Conservation (phyloP, 148 eudicot genomes). For the Talinum fruticosum region DNA sequence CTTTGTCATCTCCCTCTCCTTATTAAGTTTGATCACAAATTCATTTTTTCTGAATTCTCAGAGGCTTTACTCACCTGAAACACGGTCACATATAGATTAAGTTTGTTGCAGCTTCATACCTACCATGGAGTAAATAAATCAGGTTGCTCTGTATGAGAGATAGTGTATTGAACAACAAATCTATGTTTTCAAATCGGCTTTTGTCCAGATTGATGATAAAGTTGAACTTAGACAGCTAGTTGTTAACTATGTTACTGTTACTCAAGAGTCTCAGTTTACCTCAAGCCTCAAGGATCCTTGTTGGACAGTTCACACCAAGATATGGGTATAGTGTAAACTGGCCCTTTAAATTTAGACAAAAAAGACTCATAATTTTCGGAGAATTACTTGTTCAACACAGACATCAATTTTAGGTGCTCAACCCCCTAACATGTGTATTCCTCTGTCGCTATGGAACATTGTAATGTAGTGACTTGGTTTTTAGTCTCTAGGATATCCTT, state of each 20-base stretch:
- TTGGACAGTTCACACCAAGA: background rate
- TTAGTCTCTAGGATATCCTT: too few relatives aligned
- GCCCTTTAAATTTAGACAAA: background rate
- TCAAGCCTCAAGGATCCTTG: background rate
- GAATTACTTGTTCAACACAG: background rate
- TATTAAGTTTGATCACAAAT: background rate
- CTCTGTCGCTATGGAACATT: too few relatives aligned
- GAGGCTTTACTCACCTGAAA: background rate
- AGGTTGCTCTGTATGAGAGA: background rate
- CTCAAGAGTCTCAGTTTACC: background rate
- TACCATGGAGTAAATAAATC: background rate
- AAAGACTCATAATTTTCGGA: background rate
- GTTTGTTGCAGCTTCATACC: background rate
- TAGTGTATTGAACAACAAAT: background rate
- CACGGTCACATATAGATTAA: background rate
- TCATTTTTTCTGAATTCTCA: background rate
- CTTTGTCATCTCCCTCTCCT: background rate
- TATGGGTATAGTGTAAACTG: background rate
- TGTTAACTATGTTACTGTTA: background rate
- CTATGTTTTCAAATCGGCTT: background rate
- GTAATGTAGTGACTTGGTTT: too few relatives aligned
- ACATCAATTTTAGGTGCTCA: background rate
- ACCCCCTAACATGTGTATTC: background rate
- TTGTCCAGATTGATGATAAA: background rate
- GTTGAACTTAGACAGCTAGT: background rate